Evolutionary conservation across 352 stramenopile species (phyloP).

Genomic region (Thraustotheca clavata): DNA sequence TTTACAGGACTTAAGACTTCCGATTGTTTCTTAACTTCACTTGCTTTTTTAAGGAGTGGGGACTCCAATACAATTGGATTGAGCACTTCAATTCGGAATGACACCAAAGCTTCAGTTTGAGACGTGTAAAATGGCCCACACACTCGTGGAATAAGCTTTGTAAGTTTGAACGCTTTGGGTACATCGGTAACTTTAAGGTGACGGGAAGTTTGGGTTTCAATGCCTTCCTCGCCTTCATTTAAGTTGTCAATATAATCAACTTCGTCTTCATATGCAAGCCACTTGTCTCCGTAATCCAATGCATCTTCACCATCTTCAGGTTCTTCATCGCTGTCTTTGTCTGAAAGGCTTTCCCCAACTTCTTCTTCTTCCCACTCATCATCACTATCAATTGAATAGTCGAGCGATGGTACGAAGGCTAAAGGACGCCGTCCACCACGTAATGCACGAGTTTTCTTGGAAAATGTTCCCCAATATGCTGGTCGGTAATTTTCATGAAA

Average conservation of each 20-base stretch:
- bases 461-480: conserved; percentile 75
- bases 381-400: conserved; percentile 78
- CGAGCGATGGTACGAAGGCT: conserved; percentile 47
- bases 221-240: conserved; percentile 3
- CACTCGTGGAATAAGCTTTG: conserved; percentile 56
- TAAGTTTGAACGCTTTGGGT: conserved; percentile 45
- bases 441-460: conserved; percentile 40
- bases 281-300: conserved; percentile 78
- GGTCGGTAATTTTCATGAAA: conserved; percentile 79
- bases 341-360: conserved; percentile 72
- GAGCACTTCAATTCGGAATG: background rate
- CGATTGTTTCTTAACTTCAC: background rate
- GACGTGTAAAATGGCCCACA: conserved; percentile 37
- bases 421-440: conserved; percentile 56
- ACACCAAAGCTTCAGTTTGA: background rate
- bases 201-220: conserved; percentile 6
- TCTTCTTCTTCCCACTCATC: conserved; percentile 87
- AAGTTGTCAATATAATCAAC: conserved; percentile 56
- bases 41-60: conserved; percentile 2
- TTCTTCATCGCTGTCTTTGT: conserved; percentile 51
- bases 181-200: conserved; percentile 24
- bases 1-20: background rate
- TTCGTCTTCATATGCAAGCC: conserved; percentile 82
- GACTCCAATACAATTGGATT: background rate
- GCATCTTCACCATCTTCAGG: conserved; percentile 45